Conservation (phyloP, 176 grass and related monocot species). For the Guadua angustifolia region DNA sequence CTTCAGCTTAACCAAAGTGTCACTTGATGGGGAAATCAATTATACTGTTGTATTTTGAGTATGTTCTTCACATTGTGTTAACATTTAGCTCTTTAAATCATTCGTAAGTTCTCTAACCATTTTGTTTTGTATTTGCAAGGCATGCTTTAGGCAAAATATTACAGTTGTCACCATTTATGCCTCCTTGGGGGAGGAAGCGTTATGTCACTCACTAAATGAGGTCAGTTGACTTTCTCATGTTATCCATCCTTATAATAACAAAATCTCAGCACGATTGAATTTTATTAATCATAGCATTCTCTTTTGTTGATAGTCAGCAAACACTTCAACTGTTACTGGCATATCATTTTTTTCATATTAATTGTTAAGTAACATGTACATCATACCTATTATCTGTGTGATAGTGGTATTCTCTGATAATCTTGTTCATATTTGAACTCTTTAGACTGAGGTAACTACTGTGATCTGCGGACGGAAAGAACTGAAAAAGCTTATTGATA, state of each 20-base stretch:
- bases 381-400: conserved; percentile 11
- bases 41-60: not conserved
- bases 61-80: conserved; percentile 23
- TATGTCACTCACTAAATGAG: conserved; percentile 97
- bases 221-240: conserved; percentile 44
- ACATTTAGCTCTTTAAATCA: conserved; percentile 19
- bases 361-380: not conserved
- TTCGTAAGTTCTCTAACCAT: conserved; percentile 25
- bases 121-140: conserved; percentile 52
- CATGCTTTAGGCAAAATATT: conserved; percentile 88
- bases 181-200: conserved; percentile 82
- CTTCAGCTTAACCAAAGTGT: conserved; percentile 4
- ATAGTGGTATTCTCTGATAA: conserved; percentile 12
- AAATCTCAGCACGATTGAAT: not conserved
- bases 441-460: conserved; percentile 87
- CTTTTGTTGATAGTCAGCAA: conserved; percentile 12
- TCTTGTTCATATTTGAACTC: conserved; percentile 38
- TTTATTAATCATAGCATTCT: not conserved
- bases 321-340: not conserved
- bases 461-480: conserved; percentile 84
- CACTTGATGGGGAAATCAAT: not conserved
- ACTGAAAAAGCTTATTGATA: conserved; percentile 89
- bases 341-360: conserved; percentile 3
- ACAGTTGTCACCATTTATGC: conserved; percentile 96
- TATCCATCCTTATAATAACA: conserved; percentile 14